Evolutionary conservation across 768 basidiomycete genomes (phyloP).

Genomic region (Mycena floridula): DNA sequence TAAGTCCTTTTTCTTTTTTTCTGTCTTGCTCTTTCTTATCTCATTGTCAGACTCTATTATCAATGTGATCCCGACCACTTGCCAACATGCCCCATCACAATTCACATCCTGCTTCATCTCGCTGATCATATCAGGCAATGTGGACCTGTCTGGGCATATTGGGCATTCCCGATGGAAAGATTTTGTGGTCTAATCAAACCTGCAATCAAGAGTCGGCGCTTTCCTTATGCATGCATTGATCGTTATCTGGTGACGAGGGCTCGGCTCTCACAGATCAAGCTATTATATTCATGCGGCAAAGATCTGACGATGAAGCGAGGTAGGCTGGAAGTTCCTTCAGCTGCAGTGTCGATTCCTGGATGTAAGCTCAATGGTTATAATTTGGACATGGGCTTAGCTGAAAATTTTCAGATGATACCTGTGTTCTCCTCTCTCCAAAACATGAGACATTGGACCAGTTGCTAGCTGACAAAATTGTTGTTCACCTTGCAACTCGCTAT

Average conservation of each 20-base stretch:
- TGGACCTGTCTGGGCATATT: constrained; percentile 17
- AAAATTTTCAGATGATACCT: not conserved
- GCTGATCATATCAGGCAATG: constrained; percentile 9
- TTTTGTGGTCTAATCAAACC: constrained; percentile 12
- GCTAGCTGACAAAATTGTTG: not conserved
- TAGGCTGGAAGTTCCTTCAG: not conserved
- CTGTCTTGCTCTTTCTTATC: not conserved
- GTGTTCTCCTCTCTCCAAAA: not conserved
- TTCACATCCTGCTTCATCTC: constrained; percentile 18
- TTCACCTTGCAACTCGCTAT: not conserved
- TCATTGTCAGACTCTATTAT: constrained; percentile 15
- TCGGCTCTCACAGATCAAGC: constrained; percentile 10
- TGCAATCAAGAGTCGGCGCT: constrained; percentile 8
- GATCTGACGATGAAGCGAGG: not conserved
- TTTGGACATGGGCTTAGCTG: not conserved
- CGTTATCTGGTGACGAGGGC: constrained; percentile 6
- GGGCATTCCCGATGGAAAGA: constrained; percentile 19
- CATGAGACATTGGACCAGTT: not conserved
- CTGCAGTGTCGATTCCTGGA: not conserved
- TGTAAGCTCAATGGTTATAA: constrained; percentile 1
- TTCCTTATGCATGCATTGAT: constrained; percentile 11
- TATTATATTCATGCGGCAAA: constrained; percentile 8
- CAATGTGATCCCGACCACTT: constrained; percentile 10
- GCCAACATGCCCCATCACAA: constrained; percentile 9
- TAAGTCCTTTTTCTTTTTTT: constrained; percentile 8